A percentile compares a stretch with the other conserved stretches of the same genome.
Conservation (phyloP, 164 flowering plant genomes). For the Vitis rupestris region DNA sequence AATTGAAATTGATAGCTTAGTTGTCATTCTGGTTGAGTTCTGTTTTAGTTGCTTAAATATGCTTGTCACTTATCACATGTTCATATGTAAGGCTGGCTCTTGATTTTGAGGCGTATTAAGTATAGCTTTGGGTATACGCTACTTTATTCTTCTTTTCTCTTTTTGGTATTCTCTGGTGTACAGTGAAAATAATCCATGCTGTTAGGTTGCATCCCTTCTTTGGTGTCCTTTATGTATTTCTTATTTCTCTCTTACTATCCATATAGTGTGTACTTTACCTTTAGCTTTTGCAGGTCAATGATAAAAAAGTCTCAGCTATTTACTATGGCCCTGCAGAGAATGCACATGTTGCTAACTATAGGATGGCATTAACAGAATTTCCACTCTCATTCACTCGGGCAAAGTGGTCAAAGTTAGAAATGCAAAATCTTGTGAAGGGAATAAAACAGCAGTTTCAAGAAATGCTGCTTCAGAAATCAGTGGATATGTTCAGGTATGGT, state of each 20-base stretch:
- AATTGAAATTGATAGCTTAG: no score
- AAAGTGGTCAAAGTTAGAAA: slow-evolving; percentile 69
- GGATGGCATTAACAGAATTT: slow-evolving; percentile 45
- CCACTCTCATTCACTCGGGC: slow-evolving; percentile 44
- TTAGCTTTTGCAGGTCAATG: slow-evolving; percentile 42
- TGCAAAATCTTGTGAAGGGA: slow-evolving; percentile 67
- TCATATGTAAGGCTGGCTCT: no score
- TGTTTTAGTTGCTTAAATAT: no score
- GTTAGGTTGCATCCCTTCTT: neutral
- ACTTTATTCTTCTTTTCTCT: no score
- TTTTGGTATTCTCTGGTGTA: no score
- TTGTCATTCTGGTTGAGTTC: no score
- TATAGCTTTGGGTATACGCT: no score
- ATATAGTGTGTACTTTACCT: no score
- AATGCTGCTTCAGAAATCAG: slow-evolving; percentile 51
- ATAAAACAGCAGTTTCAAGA: slow-evolving; percentile 82
- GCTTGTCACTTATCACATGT: no score
- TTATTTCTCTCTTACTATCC: neutral
- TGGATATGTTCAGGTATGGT: slow-evolving; percentile 48
- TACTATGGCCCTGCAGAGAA: slow-evolving; percentile 75
- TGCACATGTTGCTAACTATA: slow-evolving; percentile 65
- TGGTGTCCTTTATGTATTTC: neutral
- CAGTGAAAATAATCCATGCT: no score
- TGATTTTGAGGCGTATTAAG: no score
- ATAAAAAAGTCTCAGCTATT: slow-evolving; percentile 38